Evolutionary conservation across 129 eudicot species (phyloP), one percentile per base, ranked within the genome.

Genomic region (Helichrysum umbraculigerum): DNA sequence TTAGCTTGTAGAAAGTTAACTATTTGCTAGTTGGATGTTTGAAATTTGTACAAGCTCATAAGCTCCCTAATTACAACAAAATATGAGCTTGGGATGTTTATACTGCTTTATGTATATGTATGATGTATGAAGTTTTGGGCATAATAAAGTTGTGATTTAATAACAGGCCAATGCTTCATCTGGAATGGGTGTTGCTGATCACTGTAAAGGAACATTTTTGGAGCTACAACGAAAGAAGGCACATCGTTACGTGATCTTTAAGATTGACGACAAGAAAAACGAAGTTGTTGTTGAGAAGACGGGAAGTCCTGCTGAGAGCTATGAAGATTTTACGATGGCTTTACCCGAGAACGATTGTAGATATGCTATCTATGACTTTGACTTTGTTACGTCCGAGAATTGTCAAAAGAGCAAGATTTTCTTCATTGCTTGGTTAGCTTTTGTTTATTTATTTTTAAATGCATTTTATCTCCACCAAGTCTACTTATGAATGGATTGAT

Each of bases 401-500:
- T 87, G 93, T 74, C 98, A 85, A 75, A 92, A 92, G 91, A 92
- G 96, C 96, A 92, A 92, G 85, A 91, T 89, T 1, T 91, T 91
- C 88, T 91, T 91, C 89, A 87, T 91, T 30, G 85, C 90, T 5
- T 89, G 96, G 96, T 90, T 73, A 81, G 91, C 68, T 29, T 66
- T 76, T 34, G 41, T 1, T 39, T 74, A 4, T 17, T 10, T 30
- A n/a, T 32, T 10, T 47, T 47, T 0, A 14, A 4, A n/a, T 44
- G 51, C 58, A 42, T 37, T 41, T 42, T 14, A 10, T 20, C 47
- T 60, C 34, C 16, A 8, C 33, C 17, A 11, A 44, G 5, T 44
- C 12, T 7, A 10, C 5, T 44, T 44, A 14, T 47, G 17, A 14
- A 47, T 14, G 6, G 52, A 44, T 47, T 5, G 1, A 12, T 12